Evolutionary conservation across 768 basidiomycete species (phyloP).

Genomic region (Amanita rubescens): DNA sequence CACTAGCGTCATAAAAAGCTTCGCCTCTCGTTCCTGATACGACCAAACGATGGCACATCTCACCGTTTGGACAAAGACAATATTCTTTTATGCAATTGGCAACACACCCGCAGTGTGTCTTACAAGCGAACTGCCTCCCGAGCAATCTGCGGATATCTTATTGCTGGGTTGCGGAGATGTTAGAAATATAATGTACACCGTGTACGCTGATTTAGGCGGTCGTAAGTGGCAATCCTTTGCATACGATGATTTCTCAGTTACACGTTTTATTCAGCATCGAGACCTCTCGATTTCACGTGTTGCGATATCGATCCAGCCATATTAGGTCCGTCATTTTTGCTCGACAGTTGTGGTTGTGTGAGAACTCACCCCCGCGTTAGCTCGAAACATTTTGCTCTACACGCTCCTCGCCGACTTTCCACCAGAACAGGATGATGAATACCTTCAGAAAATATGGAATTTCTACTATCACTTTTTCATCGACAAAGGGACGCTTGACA

Average conservation of each 20-base stretch:
- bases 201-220: slow-evolving; percentile 17
- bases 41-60: slow-evolving; percentile 28
- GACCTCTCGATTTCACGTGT: slow-evolving; percentile 1
- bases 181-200: slow-evolving; percentile 37
- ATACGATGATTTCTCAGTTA: not conserved
- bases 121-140: slow-evolving; percentile 32
- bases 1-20: no score
- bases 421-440: not conserved
- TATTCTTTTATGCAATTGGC: slow-evolving; percentile 43
- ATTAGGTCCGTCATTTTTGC: not conserved
- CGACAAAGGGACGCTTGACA: slow-evolving; percentile 24
- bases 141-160: slow-evolving; percentile 32
- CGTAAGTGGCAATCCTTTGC: slow-evolving; percentile 9
- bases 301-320: not conserved
- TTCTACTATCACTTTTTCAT: slow-evolving; percentile 44
- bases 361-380: slow-evolving; percentile 17
- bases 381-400: slow-evolving; percentile 41
- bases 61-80: slow-evolving; percentile 27
- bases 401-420: slow-evolving; percentile 30
- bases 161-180: slow-evolving; percentile 44
- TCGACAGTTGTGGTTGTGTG: not conserved
- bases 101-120: slow-evolving; percentile 41
- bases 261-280: not conserved
- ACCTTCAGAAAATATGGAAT: slow-evolving; percentile 27
- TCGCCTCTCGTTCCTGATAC: not conserved